A percentile compares a stretch with the other conserved stretches of the same genome.
phyloP scores from a whole-genome alignment of 1,284 basidiomycete species.

The Schizophyllum commune region DNA sequence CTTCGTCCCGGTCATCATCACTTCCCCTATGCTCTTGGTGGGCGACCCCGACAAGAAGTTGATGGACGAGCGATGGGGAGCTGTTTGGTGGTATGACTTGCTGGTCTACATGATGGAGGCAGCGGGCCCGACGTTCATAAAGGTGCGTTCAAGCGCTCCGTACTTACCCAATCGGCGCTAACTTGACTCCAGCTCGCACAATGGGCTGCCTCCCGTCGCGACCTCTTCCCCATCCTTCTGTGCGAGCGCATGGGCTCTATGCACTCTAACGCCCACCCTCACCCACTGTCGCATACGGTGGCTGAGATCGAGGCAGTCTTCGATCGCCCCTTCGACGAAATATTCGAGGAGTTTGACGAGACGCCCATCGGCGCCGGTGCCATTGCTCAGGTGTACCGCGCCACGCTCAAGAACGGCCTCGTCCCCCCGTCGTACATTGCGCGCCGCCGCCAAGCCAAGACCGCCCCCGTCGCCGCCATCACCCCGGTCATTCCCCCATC shows the following conservation, averaged over 20 bases:
- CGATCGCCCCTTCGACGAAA: constrained; percentile 73
- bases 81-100: constrained; percentile 92
- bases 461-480: constrained; percentile 33
- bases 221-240: constrained; percentile 90
- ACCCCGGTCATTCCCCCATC: constrained; percentile 39
- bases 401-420: constrained; percentile 75
- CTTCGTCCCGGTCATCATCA: constrained; percentile 84
- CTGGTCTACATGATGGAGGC: constrained; percentile 88
- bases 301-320: constrained; percentile 83
- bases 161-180: constrained; percentile 8
- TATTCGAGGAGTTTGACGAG: constrained; percentile 88
- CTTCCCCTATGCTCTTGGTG: constrained; percentile 80
- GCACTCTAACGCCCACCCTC: constrained; percentile 86
- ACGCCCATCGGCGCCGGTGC: constrained; percentile 95
- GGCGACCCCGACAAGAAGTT: constrained; percentile 50
- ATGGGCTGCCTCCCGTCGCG: constrained; percentile 95
- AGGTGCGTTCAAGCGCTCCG: constrained; percentile 43
- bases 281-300: constrained; percentile 79
- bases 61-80: constrained; percentile 75
- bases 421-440: constrained; percentile 76
- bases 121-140: constrained; percentile 96
- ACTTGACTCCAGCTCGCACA: constrained; percentile 69
- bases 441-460: constrained; percentile 48
- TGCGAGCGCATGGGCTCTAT: constrained; percentile 83
- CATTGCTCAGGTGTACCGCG: constrained; percentile 93